Evolutionary conservation across 495 filamentous ascomycete species (phyloP), one percentile per base, ranked within the genome.

Genomic region (Annulohypoxylon stygium): DNA sequence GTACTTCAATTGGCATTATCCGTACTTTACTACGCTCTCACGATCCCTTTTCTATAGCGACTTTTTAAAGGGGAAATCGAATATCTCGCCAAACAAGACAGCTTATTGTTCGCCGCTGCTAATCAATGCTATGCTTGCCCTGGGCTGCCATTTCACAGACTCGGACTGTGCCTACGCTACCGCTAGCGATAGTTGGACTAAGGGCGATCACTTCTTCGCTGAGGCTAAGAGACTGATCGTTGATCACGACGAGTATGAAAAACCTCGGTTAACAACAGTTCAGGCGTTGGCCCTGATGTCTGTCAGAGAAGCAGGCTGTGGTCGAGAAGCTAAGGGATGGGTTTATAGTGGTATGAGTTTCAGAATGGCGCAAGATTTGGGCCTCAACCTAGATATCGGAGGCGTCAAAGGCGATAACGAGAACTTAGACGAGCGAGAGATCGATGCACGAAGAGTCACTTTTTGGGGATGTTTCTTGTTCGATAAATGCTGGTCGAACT

Each of bases 381-480:
- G 96, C 0, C 83, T 99, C 63, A 97, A 98, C 75, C 87, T 98
- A n/a, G 91, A 98, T 79, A 87, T 91, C 2, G 87, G 88, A 1
- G 89, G 86, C 11, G 84, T 93, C 26, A 83, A 79, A 3, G 81
- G 80, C 61, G 85, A 88, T 34, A 86, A 86, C 41, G 81, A 85
- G 37, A 87, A 84, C 37, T 86, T 95, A 23, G 90, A 88, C 57
- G 95, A 97, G 55, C 87, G 92, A 54, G 97, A 98, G 78, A 86
- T 93, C 43, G 96, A 99, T 83, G 94, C 93, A 8, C 86, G 96
- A 47, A 85, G 93, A 36, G 91, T 98, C 36, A 98, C 96, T 0
- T 97, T 98, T 74, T 99, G 96, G 96, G 96, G 96, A n/a, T 98
- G 94, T 78, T 98, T 96, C 81, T 83, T 97, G 25, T 97, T 99